Evolutionary conservation across 768 basidiomycete species (phyloP), one percentile per base, ranked within the genome.

Genomic region (Tulasnella sp.): DNA sequence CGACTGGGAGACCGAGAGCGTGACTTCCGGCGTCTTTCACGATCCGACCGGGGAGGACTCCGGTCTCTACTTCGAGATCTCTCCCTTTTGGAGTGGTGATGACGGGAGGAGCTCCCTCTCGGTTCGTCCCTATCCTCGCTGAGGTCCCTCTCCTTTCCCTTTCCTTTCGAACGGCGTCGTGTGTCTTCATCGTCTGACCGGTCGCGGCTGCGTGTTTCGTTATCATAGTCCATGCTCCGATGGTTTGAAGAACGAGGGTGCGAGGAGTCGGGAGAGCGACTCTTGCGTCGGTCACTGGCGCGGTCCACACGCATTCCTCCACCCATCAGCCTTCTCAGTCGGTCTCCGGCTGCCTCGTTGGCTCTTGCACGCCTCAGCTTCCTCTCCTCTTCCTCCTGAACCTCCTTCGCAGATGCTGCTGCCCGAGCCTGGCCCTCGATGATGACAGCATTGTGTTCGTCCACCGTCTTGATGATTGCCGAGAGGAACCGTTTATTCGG

Each of bases 401-500:
- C 74, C 64, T 77, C 73, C 76, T 74, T 74, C 41, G 73, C 74
- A 62, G 75, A 65, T 37, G 73, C 69, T 2, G 80, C 80, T 3
- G 78, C 78, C 11, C 78, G 70, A 29, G 79, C 79, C 72, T 83
- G 82, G 22, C 76, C 74, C 12, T 78, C 77, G 3, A 81, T 73
- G 5, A 99, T 83, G 14, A 90, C 88, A 80, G 90, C 88, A 80
- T 99, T 99, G 78, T 99, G 97, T 72, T 95, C 95, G 78, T 97
- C 95, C 4, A 97, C 97, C 75, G 87, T 94, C 76, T 89, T 88
- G 72, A 99, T 95, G 74, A 99, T 94, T 26, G 79, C 77, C 0
- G 78, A 77, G 8, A 85, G 76, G 74, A 85, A 85, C 16, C 81
- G 79, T 71, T 83, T 85, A 77, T 85, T 83, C 1, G 95, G 80